phyloP scores from a whole-genome alignment of 345 rosid species.

The Leavenworthia alabamica region DNA sequence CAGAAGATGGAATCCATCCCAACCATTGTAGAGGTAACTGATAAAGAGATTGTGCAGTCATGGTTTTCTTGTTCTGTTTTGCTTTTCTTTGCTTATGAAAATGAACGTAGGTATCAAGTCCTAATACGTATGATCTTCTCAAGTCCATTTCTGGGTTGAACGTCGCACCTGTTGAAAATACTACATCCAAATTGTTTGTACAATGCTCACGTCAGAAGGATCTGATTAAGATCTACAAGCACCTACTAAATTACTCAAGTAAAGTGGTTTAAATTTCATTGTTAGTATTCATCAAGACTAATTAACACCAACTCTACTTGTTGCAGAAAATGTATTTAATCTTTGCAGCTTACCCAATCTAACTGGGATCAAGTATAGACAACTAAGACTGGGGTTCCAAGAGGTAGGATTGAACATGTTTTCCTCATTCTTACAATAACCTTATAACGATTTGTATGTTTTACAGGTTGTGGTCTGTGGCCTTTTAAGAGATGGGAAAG shows the following conservation, averaged over 20 bases:
- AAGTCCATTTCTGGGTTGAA: constrained; percentile 82
- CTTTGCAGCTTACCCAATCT: constrained; percentile 68
- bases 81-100: constrained; percentile 6
- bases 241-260: constrained; percentile 92
- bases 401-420: constrained; percentile 44
- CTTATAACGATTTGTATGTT: not conserved
- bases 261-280: not conserved
- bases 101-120: constrained; percentile 64
- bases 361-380: constrained; percentile 56
- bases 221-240: constrained; percentile 87
- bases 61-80: not conserved
- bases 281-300: constrained; percentile 23
- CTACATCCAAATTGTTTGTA: constrained; percentile 86
- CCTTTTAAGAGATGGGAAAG: constrained; percentile 60
- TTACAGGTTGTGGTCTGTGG: constrained; percentile 92
- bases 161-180: constrained; percentile 86
- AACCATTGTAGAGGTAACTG: constrained; percentile 82
- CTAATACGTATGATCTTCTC: constrained; percentile 71
- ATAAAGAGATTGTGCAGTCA: constrained; percentile 1
- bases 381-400: constrained; percentile 62
- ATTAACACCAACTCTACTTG: constrained; percentile 22
- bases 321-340: constrained; percentile 95
- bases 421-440: not conserved
- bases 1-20: constrained; percentile 62
- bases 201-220: constrained; percentile 95